Conservation (phyloP, 2,329 filamentous ascomycete species). For the Fusarium torulosum region DNA sequence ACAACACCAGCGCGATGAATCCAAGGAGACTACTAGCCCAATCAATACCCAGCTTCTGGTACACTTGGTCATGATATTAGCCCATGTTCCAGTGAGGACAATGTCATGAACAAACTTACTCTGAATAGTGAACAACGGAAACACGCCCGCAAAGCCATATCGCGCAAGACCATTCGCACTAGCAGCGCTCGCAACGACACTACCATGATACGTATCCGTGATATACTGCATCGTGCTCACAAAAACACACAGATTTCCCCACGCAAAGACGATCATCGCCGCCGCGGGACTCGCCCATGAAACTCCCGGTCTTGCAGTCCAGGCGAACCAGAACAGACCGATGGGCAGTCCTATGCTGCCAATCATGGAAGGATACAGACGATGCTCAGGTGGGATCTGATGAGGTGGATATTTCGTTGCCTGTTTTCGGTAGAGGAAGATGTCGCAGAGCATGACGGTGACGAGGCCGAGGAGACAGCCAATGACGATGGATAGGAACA, state of each 20-base stretch:
- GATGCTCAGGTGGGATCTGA: constrained; percentile 65
- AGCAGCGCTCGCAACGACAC: constrained; percentile 68
- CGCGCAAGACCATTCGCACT: constrained; percentile 70
- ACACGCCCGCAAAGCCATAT: constrained; percentile 67
- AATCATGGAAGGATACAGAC: constrained; percentile 70
- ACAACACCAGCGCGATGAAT: constrained; percentile 60
- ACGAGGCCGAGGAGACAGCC: constrained; percentile 60
- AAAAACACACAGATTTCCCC: constrained; percentile 72
- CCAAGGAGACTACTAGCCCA: constrained; percentile 63
- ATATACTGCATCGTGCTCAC: constrained; percentile 65
- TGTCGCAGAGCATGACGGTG: constrained; percentile 58
- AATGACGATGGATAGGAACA: constrained; percentile 61
- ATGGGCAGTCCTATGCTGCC: constrained; percentile 66
- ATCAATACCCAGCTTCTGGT: constrained; percentile 56
- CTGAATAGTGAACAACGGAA: constrained; percentile 72
- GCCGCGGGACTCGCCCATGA: constrained; percentile 65
- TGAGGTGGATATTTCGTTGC: constrained; percentile 50
- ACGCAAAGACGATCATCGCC: constrained; percentile 68
- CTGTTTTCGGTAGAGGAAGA: constrained; percentile 57
- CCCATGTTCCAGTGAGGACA: accelerated
- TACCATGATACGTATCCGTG: constrained; percentile 67
- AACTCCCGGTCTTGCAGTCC: constrained; percentile 61
- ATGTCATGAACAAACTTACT: constrained; percentile 52
- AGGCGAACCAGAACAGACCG: constrained; percentile 71
- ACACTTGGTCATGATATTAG: constrained; percentile 52